Conservation (phyloP, 1,284 basidiomycete species). For the Paramarasmius palmivorus region DNA sequence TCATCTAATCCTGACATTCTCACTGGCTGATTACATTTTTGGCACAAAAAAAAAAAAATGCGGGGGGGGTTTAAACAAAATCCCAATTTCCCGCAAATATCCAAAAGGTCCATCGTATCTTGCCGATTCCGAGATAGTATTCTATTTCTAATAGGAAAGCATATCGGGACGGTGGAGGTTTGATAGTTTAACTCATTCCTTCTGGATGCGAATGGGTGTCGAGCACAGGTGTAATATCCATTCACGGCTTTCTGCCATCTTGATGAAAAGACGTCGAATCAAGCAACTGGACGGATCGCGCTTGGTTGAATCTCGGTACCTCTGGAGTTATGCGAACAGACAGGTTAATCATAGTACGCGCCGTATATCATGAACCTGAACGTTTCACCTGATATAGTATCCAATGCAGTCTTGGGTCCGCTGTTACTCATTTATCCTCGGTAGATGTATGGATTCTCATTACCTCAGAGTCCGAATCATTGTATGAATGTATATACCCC, state of each 20-base stretch:
- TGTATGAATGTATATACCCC: slow-evolving; percentile 10
- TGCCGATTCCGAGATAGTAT: slow-evolving; percentile 66
- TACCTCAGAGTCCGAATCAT: neutral
- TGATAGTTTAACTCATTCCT: no score
- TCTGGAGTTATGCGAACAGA: no score
- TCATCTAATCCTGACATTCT: neutral
- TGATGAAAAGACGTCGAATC: no score
- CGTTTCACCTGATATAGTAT: no score
- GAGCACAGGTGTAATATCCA: slow-evolving; percentile 66
- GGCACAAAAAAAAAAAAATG: no score
- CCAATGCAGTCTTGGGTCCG: slow-evolving; percentile 61
- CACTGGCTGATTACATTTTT: no score
- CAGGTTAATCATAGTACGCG: no score
- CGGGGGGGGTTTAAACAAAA: no score
- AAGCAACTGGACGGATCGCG: no score
- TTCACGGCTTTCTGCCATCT: no score
- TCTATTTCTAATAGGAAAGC: slow-evolving; percentile 77
- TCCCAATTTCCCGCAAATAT: slow-evolving; percentile 70
- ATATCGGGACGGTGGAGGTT: slow-evolving; percentile 69
- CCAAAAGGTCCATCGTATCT: slow-evolving; percentile 48
- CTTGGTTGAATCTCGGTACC: no score
- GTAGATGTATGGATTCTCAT: slow-evolving; percentile 64
- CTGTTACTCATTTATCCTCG: slow-evolving; percentile 68
- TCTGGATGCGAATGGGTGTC: neutral
- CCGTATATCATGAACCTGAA: no score